phyloP scores from a whole-genome alignment of 2,329 filamentous ascomycete genomes.

The Arthrocladium fulminans region DNA sequence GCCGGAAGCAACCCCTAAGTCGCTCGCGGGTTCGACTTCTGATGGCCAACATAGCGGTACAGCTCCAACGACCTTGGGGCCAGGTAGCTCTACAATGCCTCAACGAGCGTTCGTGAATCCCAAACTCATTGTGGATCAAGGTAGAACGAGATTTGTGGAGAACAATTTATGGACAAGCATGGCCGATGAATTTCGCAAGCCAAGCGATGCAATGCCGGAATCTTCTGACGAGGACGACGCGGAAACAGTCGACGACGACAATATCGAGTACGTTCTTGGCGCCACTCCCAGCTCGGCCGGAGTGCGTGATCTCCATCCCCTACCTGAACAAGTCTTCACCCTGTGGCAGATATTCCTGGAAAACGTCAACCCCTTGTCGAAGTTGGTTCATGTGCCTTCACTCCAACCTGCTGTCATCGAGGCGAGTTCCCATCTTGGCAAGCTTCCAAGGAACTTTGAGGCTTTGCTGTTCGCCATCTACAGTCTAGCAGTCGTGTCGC shows the following conservation, averaged over 20 bases:
- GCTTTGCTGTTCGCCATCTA: conserved; percentile 54
- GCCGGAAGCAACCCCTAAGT: background rate
- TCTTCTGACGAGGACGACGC: conserved; percentile 22
- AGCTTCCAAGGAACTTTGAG: conserved; percentile 35
- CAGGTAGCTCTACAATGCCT: background rate
- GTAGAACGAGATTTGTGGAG: conserved; percentile 20
- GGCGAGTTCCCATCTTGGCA: conserved; percentile 37
- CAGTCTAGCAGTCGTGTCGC: conserved; percentile 47
- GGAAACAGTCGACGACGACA: conserved; percentile 15
- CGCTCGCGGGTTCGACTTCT: background rate
- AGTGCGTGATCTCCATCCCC: conserved; percentile 23
- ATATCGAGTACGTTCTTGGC: conserved; percentile 19
- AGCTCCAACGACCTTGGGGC: background rate
- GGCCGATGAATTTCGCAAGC: conserved; percentile 14
- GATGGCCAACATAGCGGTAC: background rate
- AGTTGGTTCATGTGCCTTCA: conserved; percentile 62
- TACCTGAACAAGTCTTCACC: conserved; percentile 43
- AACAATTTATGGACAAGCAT: conserved; percentile 23
- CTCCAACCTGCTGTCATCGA: conserved; percentile 58
- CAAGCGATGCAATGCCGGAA: conserved; percentile 18
- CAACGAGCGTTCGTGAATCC: conserved; percentile 9
- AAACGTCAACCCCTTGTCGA: conserved; percentile 65
- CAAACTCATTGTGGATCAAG: conserved; percentile 16
- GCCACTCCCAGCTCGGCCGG: conserved; percentile 17
- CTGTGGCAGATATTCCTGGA: conserved; percentile 69